Evolutionary conservation across 352 stramenopile species (phyloP), one percentile per base, ranked within the genome.

Genomic region (Thraustotheca clavata): DNA sequence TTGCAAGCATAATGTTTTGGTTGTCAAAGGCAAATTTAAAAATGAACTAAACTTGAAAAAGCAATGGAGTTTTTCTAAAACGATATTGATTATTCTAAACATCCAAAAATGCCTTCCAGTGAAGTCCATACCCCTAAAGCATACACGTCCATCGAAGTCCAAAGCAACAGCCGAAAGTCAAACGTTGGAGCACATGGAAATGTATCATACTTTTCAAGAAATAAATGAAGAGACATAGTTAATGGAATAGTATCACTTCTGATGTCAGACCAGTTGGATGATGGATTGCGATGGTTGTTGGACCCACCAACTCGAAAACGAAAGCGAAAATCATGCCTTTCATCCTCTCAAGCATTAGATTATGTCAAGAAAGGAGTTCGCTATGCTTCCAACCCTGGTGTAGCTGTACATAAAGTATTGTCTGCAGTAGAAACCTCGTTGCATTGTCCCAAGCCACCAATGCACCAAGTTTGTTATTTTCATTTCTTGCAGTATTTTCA

Each of bases 1-100:
- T 90, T 59, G 73, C 74, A 69, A 92, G 69, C 83, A 92, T 92
- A 29, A 29, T n/a, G 5, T 50, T 32, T 36, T 3, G 33, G 9
- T 52, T 8, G 49, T 36, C 24, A n/a, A 3, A 46, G 4, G 49
- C 12, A 59, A 20, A 8, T 18, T 24, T 59, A 16, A 0, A 59
- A 16, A 14, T 59, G 49, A 49, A 20, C 16, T 3, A 46, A n/a
- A 18, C 39, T 4, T 2, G 39, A 18, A 43, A 24, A 24, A 27
- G n/a, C 39, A 4, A 47, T n/a, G n/a, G 39, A 5, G 39, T 2
- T n/a, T 24, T 47, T 24, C n/a, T 27, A 47, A 47, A 27, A 47
- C n/a, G 27, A 47, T 24, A 47, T 27, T n/a, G n/a, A 47, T n/a
- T 24, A 47, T n/a, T 24, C n/a, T 24, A n/a, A 47, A 59, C 29